Evolutionary conservation across 2,329 filamentous ascomycete genomes (phyloP), one percentile per base, ranked within the genome.

Genomic region (Teratosphaeria zuluensis): DNA sequence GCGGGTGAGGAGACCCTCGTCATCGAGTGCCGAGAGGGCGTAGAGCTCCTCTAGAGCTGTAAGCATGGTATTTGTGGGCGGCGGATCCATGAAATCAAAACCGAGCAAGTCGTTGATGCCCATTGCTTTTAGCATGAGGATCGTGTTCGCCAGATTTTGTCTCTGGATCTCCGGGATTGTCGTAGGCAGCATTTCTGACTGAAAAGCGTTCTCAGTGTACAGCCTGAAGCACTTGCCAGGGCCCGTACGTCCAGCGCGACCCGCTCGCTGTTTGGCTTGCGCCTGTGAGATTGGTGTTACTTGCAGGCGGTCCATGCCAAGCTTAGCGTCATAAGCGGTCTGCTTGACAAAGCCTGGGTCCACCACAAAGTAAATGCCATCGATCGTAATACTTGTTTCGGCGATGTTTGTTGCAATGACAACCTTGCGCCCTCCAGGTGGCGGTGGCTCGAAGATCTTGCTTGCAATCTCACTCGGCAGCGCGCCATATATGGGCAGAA

Each of bases 31-130:
- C 3, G 88, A 90, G 11, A 99, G 78, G 0, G 91, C 90, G 69
- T 99, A 99, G 0, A 99, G 80, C 71, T 97, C 94, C 75, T 99
- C 95, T 3, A 99, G 78, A 0, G 94, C 94, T 55, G 91, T 95
- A 63, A 99, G 82, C 90, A 97, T 96, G 12, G 94, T 97, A 69
- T 97, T 96, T 32, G 94, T 94, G 0, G 94, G 94, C 0, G 94
- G 94, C 0, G 94, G 92, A 68, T 99, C 94, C 92, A 99, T 97
- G 68, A 99, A 99, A 75, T 97, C 92, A 69, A 99, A 99, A 70
- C 95, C 91, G 12, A 99, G 81, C 1, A 99, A 79, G 70, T 99
- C 94, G 70, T 99, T 97, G 74, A 99, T 97, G 2, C 95, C 94
- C 91, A 99, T 97, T 0, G 94, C 94, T 72, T 99, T 99, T 55